Conservation (phyloP, 257 asterid species). For the Galeopsis tetrahit region DNA sequence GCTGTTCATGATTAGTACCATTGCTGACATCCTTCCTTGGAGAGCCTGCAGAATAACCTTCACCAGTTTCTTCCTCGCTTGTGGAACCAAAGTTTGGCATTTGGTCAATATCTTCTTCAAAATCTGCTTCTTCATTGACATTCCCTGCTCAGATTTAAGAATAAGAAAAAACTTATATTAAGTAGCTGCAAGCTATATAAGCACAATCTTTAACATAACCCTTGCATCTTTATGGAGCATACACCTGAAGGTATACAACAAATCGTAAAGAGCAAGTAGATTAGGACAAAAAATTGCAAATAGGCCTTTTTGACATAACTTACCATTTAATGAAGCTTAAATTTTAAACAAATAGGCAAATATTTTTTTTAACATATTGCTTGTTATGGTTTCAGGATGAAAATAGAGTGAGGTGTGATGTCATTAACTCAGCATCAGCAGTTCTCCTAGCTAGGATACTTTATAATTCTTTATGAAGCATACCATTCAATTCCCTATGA, state of each 20-base stretch:
- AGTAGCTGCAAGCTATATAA: background rate
- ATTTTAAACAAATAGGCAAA: too few relatives aligned
- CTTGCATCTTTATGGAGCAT: background rate
- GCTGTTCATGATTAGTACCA: too few relatives aligned
- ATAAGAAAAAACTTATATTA: background rate
- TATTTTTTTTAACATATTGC: too few relatives aligned
- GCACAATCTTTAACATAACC: background rate
- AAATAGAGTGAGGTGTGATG: too few relatives aligned
- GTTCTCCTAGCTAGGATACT: background rate
- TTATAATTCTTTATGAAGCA: constrained; percentile 9
- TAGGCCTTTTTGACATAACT: background rate
- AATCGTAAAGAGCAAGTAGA: background rate
- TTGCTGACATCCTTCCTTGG: too few relatives aligned
- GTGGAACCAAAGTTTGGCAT: too few relatives aligned
- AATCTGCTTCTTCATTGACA: background rate
- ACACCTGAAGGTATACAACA: background rate
- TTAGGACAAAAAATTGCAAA: background rate
- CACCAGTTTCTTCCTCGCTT: background rate
- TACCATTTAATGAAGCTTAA: too few relatives aligned
- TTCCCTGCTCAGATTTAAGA: constrained; percentile 25
- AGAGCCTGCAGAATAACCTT: constrained; percentile 6
- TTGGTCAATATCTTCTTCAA: background rate
- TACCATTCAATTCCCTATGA: background rate
- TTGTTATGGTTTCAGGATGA: too few relatives aligned
- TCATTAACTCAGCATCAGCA: too few relatives aligned